Percentiles rank a stretch among this genome's conserved stretches.
Conservation (phyloP, 176 grass and related monocot species). For the Triticum timopheevii region DNA sequence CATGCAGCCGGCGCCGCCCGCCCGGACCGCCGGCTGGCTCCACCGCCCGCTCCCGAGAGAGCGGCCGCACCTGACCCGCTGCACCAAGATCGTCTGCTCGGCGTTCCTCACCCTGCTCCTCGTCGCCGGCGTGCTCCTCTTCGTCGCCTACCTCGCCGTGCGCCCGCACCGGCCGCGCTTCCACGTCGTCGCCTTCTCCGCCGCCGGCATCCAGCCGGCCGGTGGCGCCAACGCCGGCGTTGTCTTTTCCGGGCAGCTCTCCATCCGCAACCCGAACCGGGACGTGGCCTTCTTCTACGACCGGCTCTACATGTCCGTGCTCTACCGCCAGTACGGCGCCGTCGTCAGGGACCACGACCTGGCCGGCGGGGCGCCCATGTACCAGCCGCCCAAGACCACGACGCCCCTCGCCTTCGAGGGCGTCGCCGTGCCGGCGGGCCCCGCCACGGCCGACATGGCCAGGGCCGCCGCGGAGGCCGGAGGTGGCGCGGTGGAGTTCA, state of each 20-base stretch:
- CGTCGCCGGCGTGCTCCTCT: constrained; percentile 56
- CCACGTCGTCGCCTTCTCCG: constrained; percentile 59
- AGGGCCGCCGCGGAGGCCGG: constrained; percentile 2
- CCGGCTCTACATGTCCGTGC: constrained; percentile 47
- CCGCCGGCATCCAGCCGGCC: constrained; percentile 40
- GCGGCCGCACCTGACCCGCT: constrained; percentile 40
- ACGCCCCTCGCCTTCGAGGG: constrained; percentile 33
- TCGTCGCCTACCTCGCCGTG: constrained; percentile 70
- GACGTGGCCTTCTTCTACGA: constrained; percentile 71
- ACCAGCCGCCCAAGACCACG: constrained; percentile 64
- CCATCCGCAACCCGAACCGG: constrained; percentile 65
- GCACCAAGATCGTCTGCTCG: constrained; percentile 66
- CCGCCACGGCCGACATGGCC: constrained; percentile 18
- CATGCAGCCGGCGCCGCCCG: background rate
- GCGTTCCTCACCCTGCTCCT: constrained; percentile 57
- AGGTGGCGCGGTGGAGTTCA: constrained; percentile 39
- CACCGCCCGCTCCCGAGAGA: constrained; percentile 20
- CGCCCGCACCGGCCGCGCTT: constrained; percentile 88
- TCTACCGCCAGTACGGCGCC: constrained; percentile 39
- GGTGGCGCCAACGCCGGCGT: background rate
- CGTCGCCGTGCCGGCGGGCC: background rate
- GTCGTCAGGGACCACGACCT: constrained; percentile 38
- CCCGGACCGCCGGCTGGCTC: background rate
- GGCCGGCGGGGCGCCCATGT: constrained; percentile 41
- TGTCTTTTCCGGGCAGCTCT: constrained; percentile 40